Evolutionary conservation across 2,329 filamentous ascomycete genomes (phyloP).

Genomic region (Cladosporium sp.): DNA sequence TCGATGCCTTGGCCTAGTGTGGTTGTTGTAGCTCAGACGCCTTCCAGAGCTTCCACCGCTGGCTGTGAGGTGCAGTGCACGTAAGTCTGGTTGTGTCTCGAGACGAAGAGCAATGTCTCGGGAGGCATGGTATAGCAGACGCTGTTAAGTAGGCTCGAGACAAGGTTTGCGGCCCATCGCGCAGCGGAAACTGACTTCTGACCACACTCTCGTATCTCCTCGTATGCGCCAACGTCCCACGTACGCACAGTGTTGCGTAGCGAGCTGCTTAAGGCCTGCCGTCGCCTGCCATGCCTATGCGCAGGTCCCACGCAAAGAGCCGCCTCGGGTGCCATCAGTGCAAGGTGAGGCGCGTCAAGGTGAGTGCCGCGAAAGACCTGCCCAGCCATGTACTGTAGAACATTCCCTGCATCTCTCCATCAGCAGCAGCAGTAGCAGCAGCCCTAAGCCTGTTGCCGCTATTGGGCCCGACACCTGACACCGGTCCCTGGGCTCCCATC

Average conservation of each 20-base stretch:
- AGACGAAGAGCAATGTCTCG: too few species aligned
- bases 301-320: conserved; percentile 23
- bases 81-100: too few species aligned
- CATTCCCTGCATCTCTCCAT: neutral
- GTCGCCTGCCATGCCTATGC: conserved; percentile 8
- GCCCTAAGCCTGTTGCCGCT: neutral
- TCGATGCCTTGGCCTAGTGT: too few species aligned
- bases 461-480: neutral
- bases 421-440: neutral
- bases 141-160: neutral
- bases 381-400: too few species aligned
- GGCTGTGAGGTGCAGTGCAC: too few species aligned
- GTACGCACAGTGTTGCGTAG: neutral
- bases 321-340: conserved; percentile 25
- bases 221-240: conserved; percentile 9
- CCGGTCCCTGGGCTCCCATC: neutral
- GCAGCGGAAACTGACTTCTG: conserved; percentile 10
- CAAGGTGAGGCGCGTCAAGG: conserved; percentile 27
- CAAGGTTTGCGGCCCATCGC: conserved; percentile 11
- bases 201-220: conserved; percentile 10
- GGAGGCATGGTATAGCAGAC: too few species aligned
- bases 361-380: conserved; percentile 3
- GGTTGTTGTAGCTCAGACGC: too few species aligned
- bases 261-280: neutral
- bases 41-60: too few species aligned